Evolutionary conservation across 2,329 filamentous ascomycete species (phyloP), one percentile per base, ranked within the genome.

Genomic region (Sporothrix brasiliensis): DNA sequence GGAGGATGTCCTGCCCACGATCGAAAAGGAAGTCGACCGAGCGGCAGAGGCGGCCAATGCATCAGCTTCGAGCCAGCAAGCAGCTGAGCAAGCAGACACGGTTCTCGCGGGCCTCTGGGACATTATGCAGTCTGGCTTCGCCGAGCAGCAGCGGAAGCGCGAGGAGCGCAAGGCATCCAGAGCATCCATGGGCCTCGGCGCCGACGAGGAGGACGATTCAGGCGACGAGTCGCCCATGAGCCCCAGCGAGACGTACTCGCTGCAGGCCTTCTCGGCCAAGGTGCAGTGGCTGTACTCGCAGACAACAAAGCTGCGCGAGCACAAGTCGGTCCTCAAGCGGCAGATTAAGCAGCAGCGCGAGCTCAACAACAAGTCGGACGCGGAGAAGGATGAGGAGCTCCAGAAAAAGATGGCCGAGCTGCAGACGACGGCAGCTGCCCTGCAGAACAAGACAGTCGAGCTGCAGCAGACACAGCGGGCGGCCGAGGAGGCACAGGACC

Each of bases 261-360:
- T 97, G 4, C 83, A 86, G 27, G 92, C 90, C 24, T 96, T 98
- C 78, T 90, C 89, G 19, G 83, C 87, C 10, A 92, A 92, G 76
- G 89, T 98, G 0, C 90, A 93, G 76, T 91, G 89, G 81, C 82
- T 97, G 4, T 92, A 93, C 77, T 84, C 85, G 53, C 91, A 92
- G 71, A 87, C 92, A n/a, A 91, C 89, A 21, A 87, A 87, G 24
- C 83, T 97, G 49, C 90, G 92, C 73, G 92, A 97, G 75, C 94
- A 98, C 78, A 96, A 97, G 78, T 88, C 89, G 65, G 94, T 97
- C 27, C 85, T 98, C 10, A 91, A 94, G 76, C 89, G 93, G 56
- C 94, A 98, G 79, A 94, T 97, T 76, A 94, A 97, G 81, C 94
- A 98, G 78, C 94, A 98, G 80, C 91, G 94, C 71, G 93, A 97